Percentiles rank a stretch among this genome's conserved stretches.
phyloP scores from a whole-genome alignment of 2,329 filamentous ascomycete genomes.

The Plenodomus lindquistii region DNA sequence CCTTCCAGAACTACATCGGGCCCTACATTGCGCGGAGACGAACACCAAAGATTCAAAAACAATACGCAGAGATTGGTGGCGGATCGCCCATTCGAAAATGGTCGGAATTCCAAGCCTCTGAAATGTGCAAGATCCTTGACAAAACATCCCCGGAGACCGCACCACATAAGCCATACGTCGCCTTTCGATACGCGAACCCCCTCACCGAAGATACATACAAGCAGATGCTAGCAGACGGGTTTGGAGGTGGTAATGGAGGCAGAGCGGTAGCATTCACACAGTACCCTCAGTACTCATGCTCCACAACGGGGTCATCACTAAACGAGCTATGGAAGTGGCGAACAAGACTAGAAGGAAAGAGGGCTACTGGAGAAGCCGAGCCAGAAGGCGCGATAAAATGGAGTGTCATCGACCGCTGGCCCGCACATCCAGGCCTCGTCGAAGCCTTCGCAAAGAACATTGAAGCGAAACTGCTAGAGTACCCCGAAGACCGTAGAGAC shows the following conservation, averaged over 20 bases:
- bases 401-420: constrained; percentile 99
- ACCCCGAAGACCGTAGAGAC: constrained; percentile 77
- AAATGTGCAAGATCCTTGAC: constrained; percentile 98
- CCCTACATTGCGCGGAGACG: constrained; percentile 82
- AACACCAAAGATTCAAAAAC: constrained; percentile 95
- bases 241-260: constrained; percentile 86
- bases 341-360: constrained; percentile 80
- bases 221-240: constrained; percentile 81
- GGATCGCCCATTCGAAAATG: constrained; percentile 98
- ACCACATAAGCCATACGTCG: constrained; percentile 95
- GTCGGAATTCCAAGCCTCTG: constrained; percentile 89
- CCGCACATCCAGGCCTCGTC: constrained; percentile 84
- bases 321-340: constrained; percentile 99
- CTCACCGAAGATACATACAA: constrained; percentile 94
- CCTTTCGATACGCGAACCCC: constrained; percentile 92
- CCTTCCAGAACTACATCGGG: constrained; percentile 86
- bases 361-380: constrained; percentile 55
- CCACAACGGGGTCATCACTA: constrained; percentile 91
- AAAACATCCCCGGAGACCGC: constrained; percentile 88
- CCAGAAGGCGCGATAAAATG: constrained; percentile 77
- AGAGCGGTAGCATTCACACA: constrained; percentile 96
- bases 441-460: constrained; percentile 94
- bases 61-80: constrained; percentile 92
- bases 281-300: constrained; percentile 98
- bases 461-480: constrained; percentile 79